Evolutionary conservation across 2,329 filamentous ascomycete genomes (phyloP).

Genomic region (Venturia pyrina): DNA sequence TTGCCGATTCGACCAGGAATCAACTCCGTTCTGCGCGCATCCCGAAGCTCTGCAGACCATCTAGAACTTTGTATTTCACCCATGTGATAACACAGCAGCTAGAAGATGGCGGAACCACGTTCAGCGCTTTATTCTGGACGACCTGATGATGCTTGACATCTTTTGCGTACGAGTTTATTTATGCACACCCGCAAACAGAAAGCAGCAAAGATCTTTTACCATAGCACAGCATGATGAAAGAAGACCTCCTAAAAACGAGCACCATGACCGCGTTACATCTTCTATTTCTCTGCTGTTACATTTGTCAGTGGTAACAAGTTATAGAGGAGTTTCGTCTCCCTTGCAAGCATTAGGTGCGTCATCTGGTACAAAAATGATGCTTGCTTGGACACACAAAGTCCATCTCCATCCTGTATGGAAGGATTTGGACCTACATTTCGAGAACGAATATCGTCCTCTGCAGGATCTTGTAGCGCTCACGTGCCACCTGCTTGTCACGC

Average conservation of each 20-base stretch:
- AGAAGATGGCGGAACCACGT: neutral
- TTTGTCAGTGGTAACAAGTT: neutral
- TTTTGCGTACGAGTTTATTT: neutral
- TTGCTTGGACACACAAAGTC: neutral
- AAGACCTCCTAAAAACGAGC: neutral
- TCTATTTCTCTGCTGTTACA: neutral
- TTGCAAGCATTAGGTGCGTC: neutral
- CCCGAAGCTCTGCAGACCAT: neutral
- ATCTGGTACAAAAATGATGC: neutral
- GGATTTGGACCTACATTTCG: neutral
- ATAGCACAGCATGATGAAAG: neutral
- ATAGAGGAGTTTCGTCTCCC: neutral
- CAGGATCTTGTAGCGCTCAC: neutral
- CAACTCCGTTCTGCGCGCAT: neutral
- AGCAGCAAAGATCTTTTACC: neutral
- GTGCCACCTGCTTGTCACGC: neutral
- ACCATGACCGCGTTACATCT: neutral
- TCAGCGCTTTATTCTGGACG: neutral
- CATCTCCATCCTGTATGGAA: neutral
- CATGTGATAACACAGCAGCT: neutral
- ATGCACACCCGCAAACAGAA: neutral
- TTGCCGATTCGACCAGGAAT: neutral
- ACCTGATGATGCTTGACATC: too few species aligned
- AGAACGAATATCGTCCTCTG: neutral
- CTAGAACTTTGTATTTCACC: neutral